Conservation (phyloP, 1,139 yeast species). For the Schizosaccharomyces versatilis region DNA sequence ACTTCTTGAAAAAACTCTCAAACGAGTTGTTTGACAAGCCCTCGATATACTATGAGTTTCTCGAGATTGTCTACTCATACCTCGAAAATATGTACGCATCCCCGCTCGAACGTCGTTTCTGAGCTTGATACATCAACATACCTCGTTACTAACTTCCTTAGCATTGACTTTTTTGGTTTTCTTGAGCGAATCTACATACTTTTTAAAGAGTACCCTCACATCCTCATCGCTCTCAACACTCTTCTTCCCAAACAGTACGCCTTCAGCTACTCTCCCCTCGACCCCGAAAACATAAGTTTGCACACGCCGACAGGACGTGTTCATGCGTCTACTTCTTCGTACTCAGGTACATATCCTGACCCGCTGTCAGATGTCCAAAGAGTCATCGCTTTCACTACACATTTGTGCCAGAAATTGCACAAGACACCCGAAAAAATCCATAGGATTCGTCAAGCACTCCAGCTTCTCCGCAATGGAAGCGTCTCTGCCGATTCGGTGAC, state of each 20-base stretch:
- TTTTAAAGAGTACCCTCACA: slow-evolving; percentile 76
- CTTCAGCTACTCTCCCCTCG: slow-evolving; percentile 36
- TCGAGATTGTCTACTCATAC: too few relatives aligned
- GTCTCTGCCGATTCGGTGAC: not conserved
- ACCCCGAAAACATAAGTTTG: not conserved
- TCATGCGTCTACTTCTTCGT: slow-evolving; percentile 79
- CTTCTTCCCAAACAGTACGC: slow-evolving; percentile 91
- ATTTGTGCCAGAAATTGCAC: not conserved
- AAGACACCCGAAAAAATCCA: not conserved
- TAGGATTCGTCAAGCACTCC: not conserved
- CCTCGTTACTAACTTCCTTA: slow-evolving; percentile 41
- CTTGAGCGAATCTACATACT: slow-evolving; percentile 80
- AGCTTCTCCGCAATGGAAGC: not conserved
- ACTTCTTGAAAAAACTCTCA: too few relatives aligned
- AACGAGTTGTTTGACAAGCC: too few relatives aligned
- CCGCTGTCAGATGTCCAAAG: slow-evolving; percentile 24
- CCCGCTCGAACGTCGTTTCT: too few relatives aligned
- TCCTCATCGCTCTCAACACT: slow-evolving; percentile 91
- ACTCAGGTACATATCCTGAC: slow-evolving; percentile 87
- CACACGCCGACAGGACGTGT: slow-evolving; percentile 19
- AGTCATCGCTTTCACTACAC: not conserved
- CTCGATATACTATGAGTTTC: too few relatives aligned
- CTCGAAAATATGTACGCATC: too few relatives aligned
- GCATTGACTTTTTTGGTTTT: slow-evolving; percentile 94
- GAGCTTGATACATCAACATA: too few relatives aligned